Evolutionary conservation across 1,139 yeast genomes (phyloP).

Genomic region (Pichiaceae sp.): DNA sequence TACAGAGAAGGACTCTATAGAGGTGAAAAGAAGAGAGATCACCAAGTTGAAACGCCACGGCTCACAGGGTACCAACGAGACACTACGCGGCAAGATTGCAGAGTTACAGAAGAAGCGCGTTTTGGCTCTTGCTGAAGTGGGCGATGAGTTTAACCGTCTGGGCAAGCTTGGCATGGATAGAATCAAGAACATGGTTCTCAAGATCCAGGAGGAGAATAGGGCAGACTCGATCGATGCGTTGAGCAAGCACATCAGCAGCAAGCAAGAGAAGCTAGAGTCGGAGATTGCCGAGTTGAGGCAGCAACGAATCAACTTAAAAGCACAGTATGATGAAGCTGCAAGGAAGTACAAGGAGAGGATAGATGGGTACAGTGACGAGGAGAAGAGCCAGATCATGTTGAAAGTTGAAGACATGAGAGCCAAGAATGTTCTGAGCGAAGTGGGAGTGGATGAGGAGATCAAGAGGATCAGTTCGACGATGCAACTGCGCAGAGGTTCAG

Average conservation of each 20-base stretch:
- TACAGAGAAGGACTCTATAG: slow-evolving; percentile 19
- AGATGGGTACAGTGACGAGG: slow-evolving; percentile 33
- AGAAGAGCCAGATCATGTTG: slow-evolving; percentile 32
- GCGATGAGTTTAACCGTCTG: slow-evolving; percentile 9
- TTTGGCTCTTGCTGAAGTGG: slow-evolving; percentile 14
- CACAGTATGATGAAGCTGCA: slow-evolving; percentile 33
- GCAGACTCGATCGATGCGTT: slow-evolving; percentile 26
- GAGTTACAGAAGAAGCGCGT: slow-evolving; percentile 9
- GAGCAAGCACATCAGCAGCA: slow-evolving; percentile 29
- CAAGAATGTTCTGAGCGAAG: slow-evolving; percentile 35
- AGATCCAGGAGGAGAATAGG: slow-evolving; percentile 31
- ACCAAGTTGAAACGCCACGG: slow-evolving; percentile 11
- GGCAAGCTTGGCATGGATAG: slow-evolving; percentile 9
- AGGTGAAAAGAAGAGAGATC: slow-evolving; percentile 16
- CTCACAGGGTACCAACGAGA: slow-evolving; percentile 12
- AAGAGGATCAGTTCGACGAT: slow-evolving; percentile 30
- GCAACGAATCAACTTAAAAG: slow-evolving; percentile 22
- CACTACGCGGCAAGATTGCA: slow-evolving; percentile 20
- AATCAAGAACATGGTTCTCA: slow-evolving; percentile 7
- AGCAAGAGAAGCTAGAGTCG: slow-evolving; percentile 23
- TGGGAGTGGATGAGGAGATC: slow-evolving; percentile 24
- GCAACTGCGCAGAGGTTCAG: slow-evolving; percentile 25
- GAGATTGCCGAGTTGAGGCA: slow-evolving; percentile 24
- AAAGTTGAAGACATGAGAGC: slow-evolving; percentile 38
- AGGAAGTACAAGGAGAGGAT: slow-evolving; percentile 28